These are phyloP conservation scores for Alnus rubra DNA, from an alignment of 306 rosid species.

Conservation along the genomic window DNA sequence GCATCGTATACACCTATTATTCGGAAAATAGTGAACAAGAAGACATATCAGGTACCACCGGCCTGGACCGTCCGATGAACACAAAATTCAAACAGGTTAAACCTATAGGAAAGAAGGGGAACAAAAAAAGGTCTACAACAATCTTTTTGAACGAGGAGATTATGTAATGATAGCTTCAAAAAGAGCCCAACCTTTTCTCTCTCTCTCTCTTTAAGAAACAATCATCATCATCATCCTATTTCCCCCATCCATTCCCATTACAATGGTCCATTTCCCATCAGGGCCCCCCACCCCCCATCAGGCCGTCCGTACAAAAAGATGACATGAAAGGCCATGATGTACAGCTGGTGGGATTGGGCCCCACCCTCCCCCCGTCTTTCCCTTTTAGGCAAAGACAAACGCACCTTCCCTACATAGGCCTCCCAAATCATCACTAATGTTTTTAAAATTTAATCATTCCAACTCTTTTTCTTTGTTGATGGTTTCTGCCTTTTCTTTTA, in stretches of 20 bases:
- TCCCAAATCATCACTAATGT: background rate
- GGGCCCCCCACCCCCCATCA: slow-evolving; percentile 14
- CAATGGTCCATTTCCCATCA: slow-evolving; percentile 28
- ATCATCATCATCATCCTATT: slow-evolving; percentile 20
- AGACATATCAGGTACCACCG: no score
- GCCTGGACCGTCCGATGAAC: no score
- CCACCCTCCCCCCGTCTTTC: slow-evolving; percentile 28
- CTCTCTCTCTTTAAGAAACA: background rate
- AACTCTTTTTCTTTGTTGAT: background rate
- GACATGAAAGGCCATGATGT: slow-evolving; percentile 27
- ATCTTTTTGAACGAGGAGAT: slow-evolving; percentile 18
- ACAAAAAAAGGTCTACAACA: background rate
- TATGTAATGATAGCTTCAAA: slow-evolving; percentile 30
- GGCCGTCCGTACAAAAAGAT: slow-evolving; percentile 21
- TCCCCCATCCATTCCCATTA: slow-evolving; percentile 5
- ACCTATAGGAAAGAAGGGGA: background rate
- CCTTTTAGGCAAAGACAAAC: slow-evolving; percentile 37
- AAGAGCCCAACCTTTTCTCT: background rate
- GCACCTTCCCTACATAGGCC: slow-evolving; percentile 12
- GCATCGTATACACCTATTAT: no score
- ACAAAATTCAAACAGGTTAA: background rate
- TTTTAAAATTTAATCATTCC: slow-evolving; percentile 15
- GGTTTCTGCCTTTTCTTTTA: background rate
- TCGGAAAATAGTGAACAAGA: no score
- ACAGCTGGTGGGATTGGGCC: slow-evolving; percentile 25